Evolutionary conservation across 179 eudicot species (phyloP).

Genomic region (Patellifolia procumbens): DNA sequence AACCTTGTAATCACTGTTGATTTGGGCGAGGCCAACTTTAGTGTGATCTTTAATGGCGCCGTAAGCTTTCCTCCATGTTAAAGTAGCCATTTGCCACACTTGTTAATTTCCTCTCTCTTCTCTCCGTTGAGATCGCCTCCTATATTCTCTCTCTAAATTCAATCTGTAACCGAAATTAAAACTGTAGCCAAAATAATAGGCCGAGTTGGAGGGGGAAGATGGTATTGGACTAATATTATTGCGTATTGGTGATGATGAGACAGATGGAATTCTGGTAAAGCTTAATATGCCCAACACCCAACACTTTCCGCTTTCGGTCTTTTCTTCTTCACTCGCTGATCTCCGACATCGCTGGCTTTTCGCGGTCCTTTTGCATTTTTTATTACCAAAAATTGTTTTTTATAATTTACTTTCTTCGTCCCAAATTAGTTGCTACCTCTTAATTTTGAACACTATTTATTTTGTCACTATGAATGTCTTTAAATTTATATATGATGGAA

Average conservation of each 20-base stretch:
- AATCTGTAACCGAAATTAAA: constrained; percentile 3
- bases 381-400: neutral
- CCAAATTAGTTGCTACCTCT: no score
- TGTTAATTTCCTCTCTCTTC: constrained; percentile 9
- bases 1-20: constrained; percentile 94
- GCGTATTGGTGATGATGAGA: neutral
- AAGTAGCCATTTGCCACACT: constrained; percentile 54
- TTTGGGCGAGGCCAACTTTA: constrained; percentile 90
- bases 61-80: constrained; percentile 81
- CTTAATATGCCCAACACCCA: neutral
- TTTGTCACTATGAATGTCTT: no score
- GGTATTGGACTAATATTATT: no score
- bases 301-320: neutral
- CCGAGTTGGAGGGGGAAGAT: neutral
- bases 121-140: constrained; percentile 23
- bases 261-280: neutral
- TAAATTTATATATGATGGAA: no score
- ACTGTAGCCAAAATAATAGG: neutral
- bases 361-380: neutral
- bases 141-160: constrained; percentile 10
- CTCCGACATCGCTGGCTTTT: neutral
- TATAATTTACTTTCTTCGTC: neutral
- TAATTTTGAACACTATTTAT: no score
- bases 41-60: constrained; percentile 97
- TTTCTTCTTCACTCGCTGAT: neutral